These are phyloP conservation scores for Pythium coloratum DNA, from an alignment of 352 stramenopile species.

Conservation along the genomic window DNA sequence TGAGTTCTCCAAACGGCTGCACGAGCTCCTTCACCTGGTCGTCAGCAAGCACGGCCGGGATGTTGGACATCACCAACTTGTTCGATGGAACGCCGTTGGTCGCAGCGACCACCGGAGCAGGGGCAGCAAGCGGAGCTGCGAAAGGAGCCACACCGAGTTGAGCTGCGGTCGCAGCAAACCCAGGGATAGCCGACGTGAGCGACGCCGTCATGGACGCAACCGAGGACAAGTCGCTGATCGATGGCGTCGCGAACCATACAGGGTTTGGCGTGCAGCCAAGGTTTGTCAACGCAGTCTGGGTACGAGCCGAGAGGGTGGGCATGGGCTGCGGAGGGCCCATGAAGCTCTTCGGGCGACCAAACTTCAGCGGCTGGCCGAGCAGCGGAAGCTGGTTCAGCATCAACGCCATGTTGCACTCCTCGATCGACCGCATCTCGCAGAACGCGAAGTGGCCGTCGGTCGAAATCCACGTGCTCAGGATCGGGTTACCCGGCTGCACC, in stretches of 20 bases:
- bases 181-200: constrained; percentile 2
- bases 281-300: constrained; percentile 79
- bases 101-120: neutral
- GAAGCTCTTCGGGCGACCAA: constrained; percentile 81
- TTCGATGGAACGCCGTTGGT: constrained; percentile 26
- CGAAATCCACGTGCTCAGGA: constrained; percentile 86
- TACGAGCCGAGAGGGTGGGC: constrained; percentile 58
- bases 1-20: constrained; percentile 77
- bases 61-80: constrained; percentile 80
- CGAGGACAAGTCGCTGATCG: constrained; percentile 17
- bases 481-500: constrained; percentile 76
- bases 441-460: constrained; percentile 87
- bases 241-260: constrained; percentile 62
- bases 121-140: neutral
- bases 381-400: constrained; percentile 81
- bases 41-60: constrained; percentile 71
- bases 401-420: constrained; percentile 85
- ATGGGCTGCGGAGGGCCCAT: constrained; percentile 81
- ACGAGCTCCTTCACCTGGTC: constrained; percentile 85
- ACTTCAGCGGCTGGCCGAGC: constrained; percentile 82
- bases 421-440: constrained; percentile 84
- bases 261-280: constrained; percentile 82
- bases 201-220: constrained; percentile 16
- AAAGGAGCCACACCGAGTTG: neutral
- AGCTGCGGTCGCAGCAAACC: neutral